phyloP scores from a whole-genome alignment of 805 yeast genomes.

The Suhomyces faveliae region DNA sequence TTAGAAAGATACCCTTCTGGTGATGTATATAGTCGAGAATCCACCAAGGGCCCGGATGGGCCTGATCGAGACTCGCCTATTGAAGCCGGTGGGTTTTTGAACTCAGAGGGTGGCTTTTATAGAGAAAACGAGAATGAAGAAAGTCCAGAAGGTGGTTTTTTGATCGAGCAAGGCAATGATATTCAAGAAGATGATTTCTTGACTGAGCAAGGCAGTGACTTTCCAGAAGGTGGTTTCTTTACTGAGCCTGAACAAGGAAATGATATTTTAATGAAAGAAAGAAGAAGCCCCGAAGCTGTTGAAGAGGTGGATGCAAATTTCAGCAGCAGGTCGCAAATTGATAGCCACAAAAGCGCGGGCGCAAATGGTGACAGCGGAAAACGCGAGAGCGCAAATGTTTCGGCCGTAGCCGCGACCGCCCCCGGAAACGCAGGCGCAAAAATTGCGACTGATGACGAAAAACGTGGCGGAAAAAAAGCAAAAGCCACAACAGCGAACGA shows the following conservation, averaged over 20 bases:
- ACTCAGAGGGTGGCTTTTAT: not conserved
- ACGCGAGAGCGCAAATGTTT: not conserved
- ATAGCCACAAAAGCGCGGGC: not conserved
- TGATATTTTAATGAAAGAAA: constrained; percentile 16
- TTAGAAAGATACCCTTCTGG: not conserved
- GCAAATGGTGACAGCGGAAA: not conserved
- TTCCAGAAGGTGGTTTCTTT: constrained; percentile 9
- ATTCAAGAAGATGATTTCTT: constrained; percentile 2
- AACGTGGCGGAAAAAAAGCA: no score
- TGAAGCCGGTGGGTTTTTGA: not conserved
- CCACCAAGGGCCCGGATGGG: not conserved
- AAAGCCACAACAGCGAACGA: not conserved
- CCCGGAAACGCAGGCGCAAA: not conserved
- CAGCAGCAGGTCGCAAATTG: not conserved
- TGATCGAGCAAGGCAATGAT: constrained; percentile 4
- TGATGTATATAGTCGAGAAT: not conserved
- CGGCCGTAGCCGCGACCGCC: no score
- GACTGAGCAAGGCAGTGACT: constrained; percentile 4
- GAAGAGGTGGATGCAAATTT: not conserved
- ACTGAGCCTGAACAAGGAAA: constrained; percentile 15
- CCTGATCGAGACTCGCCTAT: not conserved
- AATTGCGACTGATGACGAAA: not conserved
- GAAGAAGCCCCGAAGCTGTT: not conserved
- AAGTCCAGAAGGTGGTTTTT: constrained; percentile 1
- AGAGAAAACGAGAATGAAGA: no score